Base-by-base conservation (phyloP, 2,329 filamentous ascomycete genomes). In the Escovopsis sp. region DNA sequence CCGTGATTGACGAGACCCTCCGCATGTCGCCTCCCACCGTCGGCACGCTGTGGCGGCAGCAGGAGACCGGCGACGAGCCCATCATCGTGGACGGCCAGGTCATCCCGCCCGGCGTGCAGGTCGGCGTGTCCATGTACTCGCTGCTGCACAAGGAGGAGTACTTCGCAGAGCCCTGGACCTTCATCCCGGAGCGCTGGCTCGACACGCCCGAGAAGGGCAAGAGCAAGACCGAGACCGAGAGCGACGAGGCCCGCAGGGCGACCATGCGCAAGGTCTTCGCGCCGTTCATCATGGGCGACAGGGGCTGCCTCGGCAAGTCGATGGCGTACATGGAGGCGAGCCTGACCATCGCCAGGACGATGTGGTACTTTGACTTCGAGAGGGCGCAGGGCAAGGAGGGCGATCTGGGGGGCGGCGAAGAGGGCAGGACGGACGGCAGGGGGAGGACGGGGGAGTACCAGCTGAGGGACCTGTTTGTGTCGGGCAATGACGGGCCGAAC, bases 1-100 rank as follows among this genome's bases (percentile, higher is more conserved):
- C 61, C 2, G 59, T 56, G 31, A 49, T 66, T 15, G 33, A 38
- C 26, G 36, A 38, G 32, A 18, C 17, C 15, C 23, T 38, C 17
- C 33, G 36, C 27, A 34, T 37, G 31, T 27, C 26, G 16, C 35
- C 35, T 14, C 31, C 38, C 15, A 18, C 25, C 15, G 30, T 17
- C 14, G 35, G 15, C 13, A 10, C 27, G 9, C 15, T 38, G 6
- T 37, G 39, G 39, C 35, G 39, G 11, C 30, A 40, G 16, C 19
- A 33, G 13, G 28, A 35, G 7, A 10, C 21, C n/a, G 31, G n/a
- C 9, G 23, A 26, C 11, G 27, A 28, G 5, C 26, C 21, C 7
- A 17, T 27, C 11, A 30, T 34, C 18, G 33, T 40, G n/a, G 39
- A 38, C 27, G 39, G 39, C 10, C 26, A 38, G 12, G 33, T 38